Percentiles rank a stretch among this genome's conserved stretches.
Evolutionary conservation across 2,329 filamentous ascomycete species (phyloP).

Genomic region (Colletotrichum higginsianum): DNA sequence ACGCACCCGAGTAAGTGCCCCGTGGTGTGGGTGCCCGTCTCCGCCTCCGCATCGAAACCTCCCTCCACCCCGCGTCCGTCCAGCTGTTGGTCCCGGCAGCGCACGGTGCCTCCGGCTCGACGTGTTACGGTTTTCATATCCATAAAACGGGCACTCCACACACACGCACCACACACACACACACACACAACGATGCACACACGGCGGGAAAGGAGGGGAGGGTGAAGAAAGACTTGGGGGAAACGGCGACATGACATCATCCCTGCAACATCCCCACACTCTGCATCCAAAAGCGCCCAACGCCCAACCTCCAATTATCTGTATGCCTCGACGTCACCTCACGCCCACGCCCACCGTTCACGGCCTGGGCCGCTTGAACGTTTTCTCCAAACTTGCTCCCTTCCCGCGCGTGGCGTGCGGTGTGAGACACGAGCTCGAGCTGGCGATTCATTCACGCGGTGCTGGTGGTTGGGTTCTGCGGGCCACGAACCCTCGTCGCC

Average conservation of each 20-base stretch:
- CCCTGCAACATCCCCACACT: slow-evolving; percentile 6
- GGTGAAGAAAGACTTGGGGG: slow-evolving; percentile 15
- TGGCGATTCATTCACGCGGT: slow-evolving; percentile 2
- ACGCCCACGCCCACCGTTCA: background rate
- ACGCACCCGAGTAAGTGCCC: background rate
- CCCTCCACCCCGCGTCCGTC: slow-evolving; percentile 4
- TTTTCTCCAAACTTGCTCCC: background rate
- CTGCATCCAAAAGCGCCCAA: slow-evolving; percentile 1
- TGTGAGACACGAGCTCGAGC: background rate
- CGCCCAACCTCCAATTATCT: slow-evolving; percentile 3
- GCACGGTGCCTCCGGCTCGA: slow-evolving; percentile 27
- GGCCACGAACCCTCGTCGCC: background rate
- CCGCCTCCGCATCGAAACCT: slow-evolving; percentile 35
- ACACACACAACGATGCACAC: background rate
- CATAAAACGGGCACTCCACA: slow-evolving; percentile 23
- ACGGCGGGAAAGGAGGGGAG: background rate
- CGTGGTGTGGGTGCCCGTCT: background rate
- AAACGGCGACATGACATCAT: slow-evolving; percentile 25
- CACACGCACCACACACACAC: background rate
- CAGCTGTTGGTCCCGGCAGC: slow-evolving; percentile 17
- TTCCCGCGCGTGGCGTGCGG: background rate
- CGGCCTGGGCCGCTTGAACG: background rate
- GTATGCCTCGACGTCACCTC: slow-evolving; percentile 17
- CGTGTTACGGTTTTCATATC: background rate
- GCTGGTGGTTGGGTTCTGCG: background rate